These are phyloP conservation scores for Scheffersomyces cryptocercus DNA, from an alignment of 1,139 yeast species.

Conservation along the genomic window DNA sequence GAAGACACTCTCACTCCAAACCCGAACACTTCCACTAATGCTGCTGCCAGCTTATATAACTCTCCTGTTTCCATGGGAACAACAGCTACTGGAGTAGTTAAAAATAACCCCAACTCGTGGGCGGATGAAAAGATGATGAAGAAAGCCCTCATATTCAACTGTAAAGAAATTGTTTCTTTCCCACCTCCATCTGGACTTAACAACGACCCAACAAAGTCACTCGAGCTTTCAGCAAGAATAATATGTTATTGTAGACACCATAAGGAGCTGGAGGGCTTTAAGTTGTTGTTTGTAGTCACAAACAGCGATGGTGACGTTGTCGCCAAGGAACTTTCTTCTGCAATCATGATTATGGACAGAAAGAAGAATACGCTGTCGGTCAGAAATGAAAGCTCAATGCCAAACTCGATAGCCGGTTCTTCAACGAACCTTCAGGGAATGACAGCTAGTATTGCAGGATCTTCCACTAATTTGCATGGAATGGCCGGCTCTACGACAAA, in stretches of 20 bases:
- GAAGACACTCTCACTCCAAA: conserved; percentile 6
- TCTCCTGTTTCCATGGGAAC: conserved; percentile 10
- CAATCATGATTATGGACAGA: conserved; percentile 91
- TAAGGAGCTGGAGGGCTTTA: conserved; percentile 78
- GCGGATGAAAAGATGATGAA: conserved; percentile 76
- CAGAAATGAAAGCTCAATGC: conserved; percentile 15
- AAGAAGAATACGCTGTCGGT: conserved; percentile 55
- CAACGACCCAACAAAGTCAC: conserved; percentile 37
- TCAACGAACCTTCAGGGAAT: conserved; percentile 18
- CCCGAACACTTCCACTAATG: conserved; percentile 4
- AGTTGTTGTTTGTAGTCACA: conserved; percentile 67
- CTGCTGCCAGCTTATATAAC: conserved; percentile 1
- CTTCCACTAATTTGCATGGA: conserved; percentile 18
- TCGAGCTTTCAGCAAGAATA: conserved; percentile 81
- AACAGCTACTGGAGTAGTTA: conserved; percentile 28
- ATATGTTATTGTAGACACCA: conserved; percentile 97
- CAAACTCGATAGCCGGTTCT: conserved; percentile 24
- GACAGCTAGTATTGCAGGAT: conserved; percentile 22
- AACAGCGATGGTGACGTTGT: conserved; percentile 61
- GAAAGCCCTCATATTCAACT: conserved; percentile 85
- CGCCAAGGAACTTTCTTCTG: conserved; percentile 70
- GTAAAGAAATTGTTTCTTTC: conserved; percentile 80
- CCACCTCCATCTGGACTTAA: conserved; percentile 59
- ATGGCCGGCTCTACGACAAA: conserved; percentile 7
- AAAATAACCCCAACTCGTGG: conserved; percentile 56